A percentile compares a stretch with the other conserved stretches of the same genome.
phyloP scores from a whole-genome alignment of 441 rosid species.

The Jatropha multifida region DNA sequence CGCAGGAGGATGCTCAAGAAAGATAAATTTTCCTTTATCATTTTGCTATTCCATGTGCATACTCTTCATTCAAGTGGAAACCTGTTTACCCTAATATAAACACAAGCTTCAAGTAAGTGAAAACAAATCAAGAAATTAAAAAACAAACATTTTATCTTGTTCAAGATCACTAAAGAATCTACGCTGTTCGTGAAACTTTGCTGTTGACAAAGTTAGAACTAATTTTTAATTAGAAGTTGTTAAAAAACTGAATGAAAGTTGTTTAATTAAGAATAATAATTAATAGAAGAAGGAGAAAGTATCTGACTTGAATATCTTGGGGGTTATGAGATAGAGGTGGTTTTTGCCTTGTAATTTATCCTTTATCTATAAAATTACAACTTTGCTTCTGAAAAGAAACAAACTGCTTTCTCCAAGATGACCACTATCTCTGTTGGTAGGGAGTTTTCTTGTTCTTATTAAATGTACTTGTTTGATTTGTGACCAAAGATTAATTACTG shows the following conservation, averaged over 20 bases:
- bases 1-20: too few relatives aligned
- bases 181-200: neutral
- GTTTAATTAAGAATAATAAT: neutral
- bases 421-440: conserved; percentile 14
- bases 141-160: neutral
- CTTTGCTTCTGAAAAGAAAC: conserved; percentile 22
- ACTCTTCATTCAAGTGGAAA: neutral
- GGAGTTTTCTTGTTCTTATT: conserved; percentile 22
- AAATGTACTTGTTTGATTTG: conserved; percentile 10
- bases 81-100: neutral
- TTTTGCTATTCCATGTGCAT: conserved; percentile 15
- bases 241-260: neutral
- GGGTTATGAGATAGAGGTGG: neutral
- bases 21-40: neutral
- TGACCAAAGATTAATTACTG: conserved; percentile 4
- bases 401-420: conserved; percentile 29
- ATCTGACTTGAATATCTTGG: neutral
- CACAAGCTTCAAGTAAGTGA: neutral
- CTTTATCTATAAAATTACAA: neutral
- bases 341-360: neutral
- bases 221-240: too few relatives aligned
- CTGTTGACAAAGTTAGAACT: neutral
- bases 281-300: neutral
- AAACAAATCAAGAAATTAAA: neutral
- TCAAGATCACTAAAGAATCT: too few relatives aligned